A percentile compares a stretch with the other conserved stretches of the same genome.
Evolutionary conservation across 2,329 filamentous ascomycete genomes (phyloP).

Genomic region (Cryphonectria japonica): DNA sequence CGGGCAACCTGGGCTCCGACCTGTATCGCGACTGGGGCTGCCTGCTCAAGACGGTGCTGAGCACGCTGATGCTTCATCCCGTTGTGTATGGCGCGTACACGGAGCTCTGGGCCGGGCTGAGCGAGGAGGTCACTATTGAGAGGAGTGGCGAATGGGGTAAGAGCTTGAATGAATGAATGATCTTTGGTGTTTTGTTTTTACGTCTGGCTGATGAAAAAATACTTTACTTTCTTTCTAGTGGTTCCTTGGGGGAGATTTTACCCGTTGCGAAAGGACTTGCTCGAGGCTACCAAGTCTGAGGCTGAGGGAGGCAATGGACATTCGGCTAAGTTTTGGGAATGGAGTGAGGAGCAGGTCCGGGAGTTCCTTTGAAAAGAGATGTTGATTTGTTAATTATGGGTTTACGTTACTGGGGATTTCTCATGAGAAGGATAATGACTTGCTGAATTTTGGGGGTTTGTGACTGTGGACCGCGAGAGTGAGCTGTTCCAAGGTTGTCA

Average conservation of each 20-base stretch:
- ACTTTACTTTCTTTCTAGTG: not conserved
- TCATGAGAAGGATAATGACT: not conserved
- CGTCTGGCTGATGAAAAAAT: not conserved
- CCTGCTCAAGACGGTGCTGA: not conserved
- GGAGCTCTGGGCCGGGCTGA: slow-evolving; percentile 34
- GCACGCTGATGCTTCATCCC: not conserved
- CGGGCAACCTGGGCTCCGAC: slow-evolving; percentile 18
- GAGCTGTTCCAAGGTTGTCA: not conserved
- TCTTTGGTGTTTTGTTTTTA: not conserved
- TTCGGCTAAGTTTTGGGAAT: slow-evolving; percentile 45
- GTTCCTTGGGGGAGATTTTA: slow-evolving; percentile 9
- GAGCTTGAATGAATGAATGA: not conserved
- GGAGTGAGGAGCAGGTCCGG: slow-evolving; percentile 45
- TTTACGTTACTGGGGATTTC: too few relatives aligned
- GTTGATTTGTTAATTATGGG: too few relatives aligned
- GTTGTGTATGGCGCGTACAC: slow-evolving; percentile 41
- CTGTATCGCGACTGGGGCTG: slow-evolving; percentile 7
- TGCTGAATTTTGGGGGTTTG: not conserved
- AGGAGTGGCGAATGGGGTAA: slow-evolving; percentile 5
- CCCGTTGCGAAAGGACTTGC: not conserved
- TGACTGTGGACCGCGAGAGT: not conserved
- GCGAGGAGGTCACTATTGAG: slow-evolving; percentile 6
- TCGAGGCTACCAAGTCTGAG: slow-evolving; percentile 35
- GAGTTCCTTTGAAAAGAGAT: slow-evolving; percentile 17
- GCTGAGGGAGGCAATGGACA: slow-evolving; percentile 44